Conservation (phyloP, 1,139 yeast species). For the Diutina sp. region DNA sequence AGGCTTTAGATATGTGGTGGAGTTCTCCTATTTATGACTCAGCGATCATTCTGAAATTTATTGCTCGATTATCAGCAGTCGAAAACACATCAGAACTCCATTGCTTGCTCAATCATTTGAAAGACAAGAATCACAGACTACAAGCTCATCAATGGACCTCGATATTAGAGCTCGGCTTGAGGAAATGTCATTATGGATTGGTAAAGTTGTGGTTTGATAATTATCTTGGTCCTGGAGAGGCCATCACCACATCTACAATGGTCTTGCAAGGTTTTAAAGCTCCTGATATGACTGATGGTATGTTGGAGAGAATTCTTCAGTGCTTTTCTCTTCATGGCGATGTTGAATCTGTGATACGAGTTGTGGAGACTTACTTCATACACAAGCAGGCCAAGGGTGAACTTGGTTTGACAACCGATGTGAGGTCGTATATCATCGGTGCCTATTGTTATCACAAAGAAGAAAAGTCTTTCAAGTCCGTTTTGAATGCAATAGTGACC, state of each 20-base stretch:
- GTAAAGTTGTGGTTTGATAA: background rate
- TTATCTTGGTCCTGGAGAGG: background rate
- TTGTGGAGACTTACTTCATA: conserved; percentile 26
- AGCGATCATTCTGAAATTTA: background rate
- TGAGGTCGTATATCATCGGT: conserved; percentile 21
- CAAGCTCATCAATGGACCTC: background rate
- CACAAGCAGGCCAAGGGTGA: conserved; percentile 21
- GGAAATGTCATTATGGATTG: background rate
- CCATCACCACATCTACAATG: background rate
- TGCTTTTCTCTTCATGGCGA: conserved; percentile 26
- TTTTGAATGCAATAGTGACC: background rate
- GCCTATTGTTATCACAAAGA: conserved; percentile 20
- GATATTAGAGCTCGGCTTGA: background rate
- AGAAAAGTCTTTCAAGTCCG: background rate
- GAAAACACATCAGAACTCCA: background rate
- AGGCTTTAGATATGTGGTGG: background rate
- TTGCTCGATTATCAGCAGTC: background rate
- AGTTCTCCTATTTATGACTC: background rate
- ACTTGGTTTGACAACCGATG: conserved; percentile 19
- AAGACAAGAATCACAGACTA: background rate
- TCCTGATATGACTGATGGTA: conserved; percentile 3
- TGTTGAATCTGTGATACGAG: conserved; percentile 18
- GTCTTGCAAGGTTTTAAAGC: background rate
- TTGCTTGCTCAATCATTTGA: background rate
- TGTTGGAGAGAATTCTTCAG: conserved; percentile 16